These are phyloP conservation scores for Trichoderma orchidacearum DNA, from an alignment of 495 filamentous ascomycete species.

Conservation along the genomic window DNA sequence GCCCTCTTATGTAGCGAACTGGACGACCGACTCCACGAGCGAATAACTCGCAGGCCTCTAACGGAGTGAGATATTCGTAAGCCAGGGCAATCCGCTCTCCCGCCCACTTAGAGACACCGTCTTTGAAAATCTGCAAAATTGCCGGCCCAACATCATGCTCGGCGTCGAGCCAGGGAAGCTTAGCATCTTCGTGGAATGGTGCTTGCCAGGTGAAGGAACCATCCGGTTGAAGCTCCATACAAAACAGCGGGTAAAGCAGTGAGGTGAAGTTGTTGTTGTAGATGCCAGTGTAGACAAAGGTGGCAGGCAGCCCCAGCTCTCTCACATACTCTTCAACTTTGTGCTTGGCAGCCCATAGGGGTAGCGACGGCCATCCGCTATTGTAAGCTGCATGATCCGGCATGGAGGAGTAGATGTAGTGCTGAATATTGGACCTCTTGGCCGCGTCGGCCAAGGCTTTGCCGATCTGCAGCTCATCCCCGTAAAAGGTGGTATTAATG, in stretches of 20 bases:
- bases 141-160: slow-evolving; percentile 96
- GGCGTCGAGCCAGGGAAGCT: slow-evolving; percentile 91
- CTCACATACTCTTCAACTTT: slow-evolving; percentile 83
- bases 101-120: slow-evolving; percentile 81
- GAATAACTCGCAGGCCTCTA: slow-evolving; percentile 70
- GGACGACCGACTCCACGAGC: slow-evolving; percentile 61
- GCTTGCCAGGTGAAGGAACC: slow-evolving; percentile 89
- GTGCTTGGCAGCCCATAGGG: slow-evolving; percentile 86
- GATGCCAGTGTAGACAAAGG: slow-evolving; percentile 90
- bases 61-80: slow-evolving; percentile 78
- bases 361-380: slow-evolving; percentile 59
- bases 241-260: slow-evolving; percentile 82
- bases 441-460: slow-evolving; percentile 79
- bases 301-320: slow-evolving; percentile 68
- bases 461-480: slow-evolving; percentile 83
- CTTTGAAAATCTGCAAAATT: slow-evolving; percentile 89
- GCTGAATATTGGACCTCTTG: slow-evolving; percentile 67
- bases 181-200: slow-evolving; percentile 78
- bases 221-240: slow-evolving; percentile 73
- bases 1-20: slow-evolving; percentile 61
- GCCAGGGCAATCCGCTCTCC: slow-evolving; percentile 84
- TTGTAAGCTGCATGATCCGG: slow-evolving; percentile 76
- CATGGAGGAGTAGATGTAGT: slow-evolving; percentile 95
- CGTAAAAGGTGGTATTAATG: slow-evolving; percentile 97
- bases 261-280: slow-evolving; percentile 99